Base-by-base conservation (phyloP, 2,329 filamentous ascomycete genomes). In the Davidsoniella neocaledoniae region DNA sequence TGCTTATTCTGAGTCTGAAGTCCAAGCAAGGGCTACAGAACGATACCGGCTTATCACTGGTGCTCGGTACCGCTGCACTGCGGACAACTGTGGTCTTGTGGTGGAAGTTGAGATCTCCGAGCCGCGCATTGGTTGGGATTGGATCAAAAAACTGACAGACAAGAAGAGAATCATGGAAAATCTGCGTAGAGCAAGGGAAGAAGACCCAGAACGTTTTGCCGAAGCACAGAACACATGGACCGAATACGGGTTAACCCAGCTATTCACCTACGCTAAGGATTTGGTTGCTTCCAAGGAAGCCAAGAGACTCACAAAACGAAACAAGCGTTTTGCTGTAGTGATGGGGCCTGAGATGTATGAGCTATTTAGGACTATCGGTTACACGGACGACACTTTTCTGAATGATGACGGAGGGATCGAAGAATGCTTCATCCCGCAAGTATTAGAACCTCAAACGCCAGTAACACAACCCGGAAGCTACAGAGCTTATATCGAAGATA, bases 281-380 rank as follows among this genome's bases (percentile, higher is more conserved):
- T 62, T 71, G 5, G 62, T 72, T 2, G 63, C 67, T 1, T 59
- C 60, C 2, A 60, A 60, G 1, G 62, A 63, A 7, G 58, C 58
- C 0, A 62, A 69, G 42, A 70, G 63, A 46, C 75, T 78, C 36
- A 72, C 73, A 2, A 71, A 71, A 48, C 63, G 73, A 1, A 78
- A 78, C 55, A 77, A 76, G 57, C 67, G 70, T 12, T 77, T 77
- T 49, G 62, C 63, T 23, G 68, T 76, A 2, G 63, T 74, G 5
- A 76, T 77, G 51, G 71, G 73, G 0, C 63, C 64, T 4, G 67
- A 69, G 3, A 72, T 71, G 46, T 68, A 70, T 43, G 57, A 60
- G 19, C 64, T 77, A 10, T 72, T 77, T 55, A 61, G 60, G 12
- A 64, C 65, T 10, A 61, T 78, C 4, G 72, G 69, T 9, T 77